Conservation (phyloP, 768 basidiomycete genomes). For the Suillus alpinus region DNA sequence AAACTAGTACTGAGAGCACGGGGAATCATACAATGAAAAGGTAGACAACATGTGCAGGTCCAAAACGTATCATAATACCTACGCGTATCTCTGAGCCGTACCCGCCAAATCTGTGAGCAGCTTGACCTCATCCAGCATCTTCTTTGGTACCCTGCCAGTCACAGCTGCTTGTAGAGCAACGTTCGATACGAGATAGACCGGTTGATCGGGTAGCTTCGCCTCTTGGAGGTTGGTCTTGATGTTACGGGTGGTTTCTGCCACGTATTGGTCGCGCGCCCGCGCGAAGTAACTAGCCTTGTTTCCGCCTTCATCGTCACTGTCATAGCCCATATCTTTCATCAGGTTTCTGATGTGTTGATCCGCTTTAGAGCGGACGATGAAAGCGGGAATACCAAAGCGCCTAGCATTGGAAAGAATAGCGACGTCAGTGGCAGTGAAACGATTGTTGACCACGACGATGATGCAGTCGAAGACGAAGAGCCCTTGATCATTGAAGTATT, state of each 20-base stretch:
- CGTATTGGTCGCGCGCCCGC: slow-evolving; percentile 7
- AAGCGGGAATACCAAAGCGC: slow-evolving; percentile 23
- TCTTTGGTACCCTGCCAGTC: not conserved
- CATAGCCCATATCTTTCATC: slow-evolving; percentile 23
- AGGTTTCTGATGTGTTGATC: slow-evolving; percentile 29
- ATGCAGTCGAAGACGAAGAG: slow-evolving; percentile 27
- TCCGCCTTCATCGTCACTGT: slow-evolving; percentile 14
- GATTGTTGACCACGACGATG: slow-evolving; percentile 23
- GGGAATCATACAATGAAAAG: not conserved
- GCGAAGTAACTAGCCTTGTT: slow-evolving; percentile 4
- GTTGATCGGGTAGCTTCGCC: slow-evolving; percentile 14
- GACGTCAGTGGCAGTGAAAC: slow-evolving; percentile 24
- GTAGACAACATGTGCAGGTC: not conserved
- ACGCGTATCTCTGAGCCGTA: not conserved
- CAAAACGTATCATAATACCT: not conserved
- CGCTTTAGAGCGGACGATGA: slow-evolving; percentile 35
- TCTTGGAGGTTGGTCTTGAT: slow-evolving; percentile 9
- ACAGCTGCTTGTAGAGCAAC: slow-evolving; percentile 8
- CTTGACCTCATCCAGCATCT: slow-evolving; percentile 2
- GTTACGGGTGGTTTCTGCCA: slow-evolving; percentile 7
- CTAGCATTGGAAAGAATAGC: slow-evolving; percentile 23
- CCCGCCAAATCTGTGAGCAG: slow-evolving; percentile 7
- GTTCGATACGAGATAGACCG: slow-evolving; percentile 16
- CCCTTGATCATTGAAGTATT: slow-evolving; percentile 29
- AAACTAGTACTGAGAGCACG: too few relatives aligned